Evolutionary conservation across 2,329 filamentous ascomycete species (phyloP).

Genomic region (Aspergillus nomiae): DNA sequence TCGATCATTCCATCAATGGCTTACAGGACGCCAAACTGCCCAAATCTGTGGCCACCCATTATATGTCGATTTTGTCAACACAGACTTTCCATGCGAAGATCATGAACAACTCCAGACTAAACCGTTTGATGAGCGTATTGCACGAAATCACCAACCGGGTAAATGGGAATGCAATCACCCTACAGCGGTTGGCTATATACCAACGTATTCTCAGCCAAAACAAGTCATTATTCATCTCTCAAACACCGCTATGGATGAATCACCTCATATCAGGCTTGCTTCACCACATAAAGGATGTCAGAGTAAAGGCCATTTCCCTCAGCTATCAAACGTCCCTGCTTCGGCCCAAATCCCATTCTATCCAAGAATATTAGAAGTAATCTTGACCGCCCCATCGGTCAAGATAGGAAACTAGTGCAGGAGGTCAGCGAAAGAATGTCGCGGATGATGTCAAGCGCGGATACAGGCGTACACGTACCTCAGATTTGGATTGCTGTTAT

Average conservation of each 20-base stretch:
- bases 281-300: conserved; percentile 74
- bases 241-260: conserved; percentile 74
- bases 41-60: conserved; percentile 76
- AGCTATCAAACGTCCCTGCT: conserved; percentile 69
- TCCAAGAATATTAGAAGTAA: conserved; percentile 62
- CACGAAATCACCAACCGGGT: conserved; percentile 72
- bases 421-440: conserved; percentile 69
- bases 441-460: conserved; percentile 64
- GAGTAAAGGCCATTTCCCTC: conserved; percentile 71
- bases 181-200: conserved; percentile 77
- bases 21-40: conserved; percentile 69
- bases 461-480: conserved; percentile 69
- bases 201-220: conserved; percentile 73
- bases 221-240: conserved; percentile 67
- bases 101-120: conserved; percentile 71
- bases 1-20: conserved; percentile 76
- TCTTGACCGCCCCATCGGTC: conserved; percentile 52
- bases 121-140: conserved; percentile 69
- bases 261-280: conserved; percentile 82
- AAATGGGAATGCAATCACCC: conserved; percentile 77
- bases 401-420: conserved; percentile 66
- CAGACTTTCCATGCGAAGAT: conserved; percentile 77
- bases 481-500: conserved; percentile 87
- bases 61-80: conserved; percentile 77
- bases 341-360: conserved; percentile 70